phyloP scores from a whole-genome alignment of 2,329 filamentous ascomycete genomes.

The Aureobasidium sp. region DNA sequence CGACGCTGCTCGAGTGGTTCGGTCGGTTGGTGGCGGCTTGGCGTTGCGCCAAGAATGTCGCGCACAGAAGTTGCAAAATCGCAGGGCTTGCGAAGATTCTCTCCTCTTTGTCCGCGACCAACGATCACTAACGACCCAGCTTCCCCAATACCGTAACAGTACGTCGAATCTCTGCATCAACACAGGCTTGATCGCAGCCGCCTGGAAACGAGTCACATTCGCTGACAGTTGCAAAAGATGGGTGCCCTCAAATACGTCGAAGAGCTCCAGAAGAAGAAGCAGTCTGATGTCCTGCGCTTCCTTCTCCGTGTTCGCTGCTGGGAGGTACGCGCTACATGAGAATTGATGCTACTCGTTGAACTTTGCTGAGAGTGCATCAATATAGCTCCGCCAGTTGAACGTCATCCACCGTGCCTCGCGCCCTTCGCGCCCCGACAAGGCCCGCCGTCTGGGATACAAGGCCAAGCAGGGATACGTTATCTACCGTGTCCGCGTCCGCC shows the following conservation, averaged over 20 bases:
- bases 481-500: slow-evolving; percentile 97
- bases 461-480: slow-evolving; percentile 99
- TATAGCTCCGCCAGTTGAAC: slow-evolving; percentile 99
- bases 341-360: slow-evolving; percentile 88
- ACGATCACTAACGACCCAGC: slow-evolving; percentile 14
- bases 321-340: slow-evolving; percentile 62
- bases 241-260: slow-evolving; percentile 99
- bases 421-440: slow-evolving; percentile 98
- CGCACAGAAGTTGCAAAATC: background rate
- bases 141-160: slow-evolving; percentile 10
- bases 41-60: background rate
- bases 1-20: background rate
- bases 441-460: slow-evolving; percentile 99
- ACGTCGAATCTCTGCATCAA: slow-evolving; percentile 1
- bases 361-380: slow-evolving; percentile 99
- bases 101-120: background rate
- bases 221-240: slow-evolving; percentile 56
- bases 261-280: slow-evolving; percentile 99
- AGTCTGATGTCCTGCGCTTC: slow-evolving; percentile 99
- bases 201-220: background rate
- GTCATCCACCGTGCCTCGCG: slow-evolving; percentile 99
- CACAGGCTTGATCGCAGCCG: background rate
- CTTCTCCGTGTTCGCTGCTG: slow-evolving; percentile 99
- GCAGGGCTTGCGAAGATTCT: background rate
- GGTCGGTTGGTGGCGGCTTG: slow-evolving; percentile 5